These are phyloP conservation scores for Trichoderma koningii DNA, from an alignment of 2,329 filamentous ascomycete genomes.

Conservation along the genomic window DNA sequence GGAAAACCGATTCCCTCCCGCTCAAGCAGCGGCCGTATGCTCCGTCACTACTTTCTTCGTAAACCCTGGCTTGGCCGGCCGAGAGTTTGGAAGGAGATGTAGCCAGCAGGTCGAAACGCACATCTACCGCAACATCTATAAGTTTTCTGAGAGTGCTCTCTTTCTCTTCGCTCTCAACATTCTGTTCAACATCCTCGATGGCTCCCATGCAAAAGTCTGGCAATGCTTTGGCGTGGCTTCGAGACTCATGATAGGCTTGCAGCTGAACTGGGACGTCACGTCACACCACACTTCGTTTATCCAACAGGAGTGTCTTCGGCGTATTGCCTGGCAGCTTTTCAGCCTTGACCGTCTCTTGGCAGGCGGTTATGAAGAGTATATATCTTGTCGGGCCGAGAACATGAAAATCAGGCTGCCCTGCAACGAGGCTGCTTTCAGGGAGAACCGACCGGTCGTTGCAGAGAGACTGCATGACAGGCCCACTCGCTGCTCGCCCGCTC, in stretches of 20 bases:
- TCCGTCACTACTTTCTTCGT: conserved; percentile 43
- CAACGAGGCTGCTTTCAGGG: conserved; percentile 39
- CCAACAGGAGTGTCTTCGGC: conserved; percentile 42
- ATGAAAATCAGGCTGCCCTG: conserved; percentile 45
- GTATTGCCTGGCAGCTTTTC: conserved; percentile 45
- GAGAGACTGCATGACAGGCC: conserved; percentile 40
- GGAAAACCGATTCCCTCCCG: conserved; percentile 41
- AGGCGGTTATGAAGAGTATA: conserved; percentile 46
- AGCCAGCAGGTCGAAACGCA: conserved; percentile 44
- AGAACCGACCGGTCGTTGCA: conserved; percentile 37
- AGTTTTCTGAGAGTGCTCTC: conserved; percentile 40
- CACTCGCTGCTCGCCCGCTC: conserved; percentile 31
- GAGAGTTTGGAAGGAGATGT: conserved; percentile 44
- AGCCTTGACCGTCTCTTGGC: conserved; percentile 44
- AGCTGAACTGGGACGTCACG: conserved; percentile 45
- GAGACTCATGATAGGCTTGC: conserved; percentile 43
- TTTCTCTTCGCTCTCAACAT: conserved; percentile 42
- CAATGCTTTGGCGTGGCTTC: conserved; percentile 43
- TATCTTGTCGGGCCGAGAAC: conserved; percentile 41
- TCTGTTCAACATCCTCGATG: conserved; percentile 42
- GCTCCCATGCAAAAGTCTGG: conserved; percentile 45
- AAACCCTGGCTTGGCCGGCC: conserved; percentile 38
- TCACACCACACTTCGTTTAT: conserved; percentile 37
- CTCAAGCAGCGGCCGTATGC: conserved; percentile 44
- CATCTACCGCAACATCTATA: conserved; percentile 45